Base-by-base conservation (phyloP, 495 filamentous ascomycete species). In the Xylaria castorea region DNA sequence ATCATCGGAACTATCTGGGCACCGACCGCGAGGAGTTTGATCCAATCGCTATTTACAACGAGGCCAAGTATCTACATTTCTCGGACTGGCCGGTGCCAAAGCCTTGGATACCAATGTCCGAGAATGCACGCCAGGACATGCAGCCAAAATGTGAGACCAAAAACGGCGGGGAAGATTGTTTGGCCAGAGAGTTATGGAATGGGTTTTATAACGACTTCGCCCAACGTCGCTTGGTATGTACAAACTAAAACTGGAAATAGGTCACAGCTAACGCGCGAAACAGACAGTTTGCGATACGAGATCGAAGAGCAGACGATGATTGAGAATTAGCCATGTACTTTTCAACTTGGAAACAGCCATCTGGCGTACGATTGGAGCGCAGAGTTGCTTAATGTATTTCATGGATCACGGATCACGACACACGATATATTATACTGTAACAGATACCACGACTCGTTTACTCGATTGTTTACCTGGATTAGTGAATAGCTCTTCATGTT, bases 81-180 rank as follows among this genome's bases (percentile, higher is more conserved):
- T 91, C 88, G 3, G 93, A 96, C 76, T 92, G 90, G 89, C 93
- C 93, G 5, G 74, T 94, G 53, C 92, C 92, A 4, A 95, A 95
- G 79, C 92, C 92, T 0, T 94, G 92, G 92, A 80, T 92, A 25
- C 85, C 87, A 80, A 90, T 87, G 85, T 83, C 89, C 27, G 85
- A 87, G 44, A 79, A 85, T 18, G 74, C 86, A 69, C 76, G 92
- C 30, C 80, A 83, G 4, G 83, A 87, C 36, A 85, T 88, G 72
- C 88, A 92, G 76, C 90, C 91, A 53, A 86, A 88, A 65, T 84
- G 86, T 51, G 68, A 38, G 3, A 46, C 78, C 74, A 65, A 84
- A 80, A 61, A 85, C 78, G 65, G 85, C 73, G 68, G 75, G 74
- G 76, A 82, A 75, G 85, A 87, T 20, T 94, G 92, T 80, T 82